Evolutionary conservation across 805 yeast species (phyloP).

Genomic region (Grigorovia yakushimaensis): DNA sequence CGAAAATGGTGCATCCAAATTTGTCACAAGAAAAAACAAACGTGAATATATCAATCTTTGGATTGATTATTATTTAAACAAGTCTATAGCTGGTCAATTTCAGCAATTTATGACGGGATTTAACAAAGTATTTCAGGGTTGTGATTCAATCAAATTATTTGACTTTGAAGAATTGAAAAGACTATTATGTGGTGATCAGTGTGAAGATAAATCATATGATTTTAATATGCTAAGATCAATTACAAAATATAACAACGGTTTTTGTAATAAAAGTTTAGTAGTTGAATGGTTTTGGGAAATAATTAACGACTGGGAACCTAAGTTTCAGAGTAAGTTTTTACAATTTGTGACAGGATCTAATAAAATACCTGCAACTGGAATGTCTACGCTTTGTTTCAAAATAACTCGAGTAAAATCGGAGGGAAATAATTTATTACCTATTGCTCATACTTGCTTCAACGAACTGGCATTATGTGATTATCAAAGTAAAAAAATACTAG

Average conservation of each 20-base stretch:
- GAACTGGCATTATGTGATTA: conserved; percentile 74
- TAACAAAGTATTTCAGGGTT: conserved; percentile 61
- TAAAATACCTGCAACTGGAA: conserved; percentile 86
- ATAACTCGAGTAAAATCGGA: conserved; percentile 38
- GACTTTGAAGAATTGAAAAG: conserved; percentile 74
- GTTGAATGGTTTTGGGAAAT: conserved; percentile 86
- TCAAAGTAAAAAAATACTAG: conserved; percentile 41
- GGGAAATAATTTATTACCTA: conserved; percentile 50
- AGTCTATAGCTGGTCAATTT: conserved; percentile 43
- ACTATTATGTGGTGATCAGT: conserved; percentile 63
- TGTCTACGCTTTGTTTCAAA: conserved; percentile 62
- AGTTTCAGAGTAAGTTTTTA: conserved; percentile 53
- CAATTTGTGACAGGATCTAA: conserved; percentile 85
- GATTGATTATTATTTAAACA: conserved; percentile 49
- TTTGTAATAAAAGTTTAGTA: conserved; percentile 28
- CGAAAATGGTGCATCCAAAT: conserved; percentile 42
- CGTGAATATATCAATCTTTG: conserved; percentile 53
- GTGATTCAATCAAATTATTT: conserved; percentile 66
- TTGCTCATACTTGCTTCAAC: conserved; percentile 92
- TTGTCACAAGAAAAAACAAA: conserved; percentile 53
- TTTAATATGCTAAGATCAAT: conserved; percentile 55
- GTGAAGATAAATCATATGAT: conserved; percentile 43
- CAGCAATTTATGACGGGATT: conserved; percentile 62
- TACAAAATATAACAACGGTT: conserved; percentile 67
- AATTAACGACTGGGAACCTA: conserved; percentile 30